These are phyloP conservation scores for Rhodotorula mucilaginosa DNA, from an alignment of 1,284 basidiomycete species.

Conservation along the genomic window DNA sequence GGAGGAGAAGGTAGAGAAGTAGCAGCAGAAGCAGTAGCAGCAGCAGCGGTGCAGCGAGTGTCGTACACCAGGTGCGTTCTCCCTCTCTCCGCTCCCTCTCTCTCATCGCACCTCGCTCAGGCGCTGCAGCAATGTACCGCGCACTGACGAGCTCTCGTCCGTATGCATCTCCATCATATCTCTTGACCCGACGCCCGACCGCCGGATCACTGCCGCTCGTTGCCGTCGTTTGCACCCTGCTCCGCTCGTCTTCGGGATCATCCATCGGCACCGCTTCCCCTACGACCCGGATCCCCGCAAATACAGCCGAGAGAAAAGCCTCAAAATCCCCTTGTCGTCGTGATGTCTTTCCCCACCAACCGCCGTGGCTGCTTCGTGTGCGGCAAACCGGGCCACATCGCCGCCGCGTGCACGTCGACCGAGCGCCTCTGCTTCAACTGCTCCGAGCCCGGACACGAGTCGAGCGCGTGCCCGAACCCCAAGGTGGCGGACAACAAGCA, in stretches of 20 bases:
- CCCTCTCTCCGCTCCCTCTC: neutral
- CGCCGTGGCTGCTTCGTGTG: conserved; percentile 34
- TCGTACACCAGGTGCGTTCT: conserved; percentile 1
- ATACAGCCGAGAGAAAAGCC: too few relatives aligned
- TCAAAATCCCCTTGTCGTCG: neutral
- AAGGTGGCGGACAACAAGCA: conserved; percentile 72
- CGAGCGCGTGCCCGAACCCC: conserved; percentile 77
- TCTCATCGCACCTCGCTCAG: neutral
- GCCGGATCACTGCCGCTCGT: neutral
- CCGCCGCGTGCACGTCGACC: conserved; percentile 30
- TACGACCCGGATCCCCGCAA: too few relatives aligned
- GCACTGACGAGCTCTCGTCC: neutral
- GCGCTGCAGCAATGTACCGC: neutral
- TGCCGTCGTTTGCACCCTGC: neutral
- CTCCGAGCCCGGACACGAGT: conserved; percentile 69
- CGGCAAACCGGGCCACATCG: conserved; percentile 34
- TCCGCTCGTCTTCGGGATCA: neutral
- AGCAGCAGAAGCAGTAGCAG: conserved; percentile 12
- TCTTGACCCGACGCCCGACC: too few relatives aligned
- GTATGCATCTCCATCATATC: too few relatives aligned
- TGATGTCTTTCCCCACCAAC: conserved; percentile 24
- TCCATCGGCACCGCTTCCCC: too few relatives aligned
- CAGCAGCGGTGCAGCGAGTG: neutral
- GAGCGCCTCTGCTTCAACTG: conserved; percentile 50
- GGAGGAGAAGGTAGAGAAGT: conserved; percentile 15